A percentile compares a stretch with the other conserved stretches of the same genome.
Evolutionary conservation across 495 filamentous ascomycete species (phyloP).

Genomic region (Chlorociboria aeruginascens): DNA sequence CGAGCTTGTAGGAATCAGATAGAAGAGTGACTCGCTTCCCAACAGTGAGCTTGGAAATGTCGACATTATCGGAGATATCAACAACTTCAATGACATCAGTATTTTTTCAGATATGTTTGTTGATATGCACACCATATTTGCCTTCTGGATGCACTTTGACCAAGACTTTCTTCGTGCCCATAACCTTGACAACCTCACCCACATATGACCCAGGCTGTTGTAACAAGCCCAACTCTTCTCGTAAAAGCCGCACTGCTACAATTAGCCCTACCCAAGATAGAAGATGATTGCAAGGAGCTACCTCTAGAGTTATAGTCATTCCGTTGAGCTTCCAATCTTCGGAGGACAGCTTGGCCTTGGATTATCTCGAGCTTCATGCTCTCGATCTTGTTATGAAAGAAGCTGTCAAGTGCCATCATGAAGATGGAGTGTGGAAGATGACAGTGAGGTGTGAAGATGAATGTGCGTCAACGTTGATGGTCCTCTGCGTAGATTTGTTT

Average conservation of each 20-base stretch:
- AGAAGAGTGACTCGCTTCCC: conserved; percentile 96
- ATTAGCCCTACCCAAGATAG: conserved; percentile 5
- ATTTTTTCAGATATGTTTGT: neutral
- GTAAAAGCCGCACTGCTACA: conserved; percentile 62
- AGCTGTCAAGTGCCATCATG: conserved; percentile 96
- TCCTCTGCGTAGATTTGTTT: no score
- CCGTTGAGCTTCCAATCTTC: conserved; percentile 90
- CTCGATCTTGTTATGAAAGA: conserved; percentile 99
- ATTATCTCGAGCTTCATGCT: conserved; percentile 99
- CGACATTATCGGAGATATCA: conserved; percentile 88
- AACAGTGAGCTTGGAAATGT: conserved; percentile 88
- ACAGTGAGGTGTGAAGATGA: neutral
- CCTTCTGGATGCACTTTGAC: conserved; percentile 99
- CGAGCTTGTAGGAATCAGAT: conserved; percentile 93
- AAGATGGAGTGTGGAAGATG: conserved; percentile 6
- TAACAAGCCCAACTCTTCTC: conserved; percentile 90
- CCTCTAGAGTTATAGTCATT: conserved; percentile 97
- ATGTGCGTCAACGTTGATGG: neutral
- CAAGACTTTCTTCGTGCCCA: conserved; percentile 98
- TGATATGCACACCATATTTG: conserved; percentile 76
- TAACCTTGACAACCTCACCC: conserved; percentile 97
- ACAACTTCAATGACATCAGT: conserved; percentile 51
- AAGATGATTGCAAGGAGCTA: conserved; percentile 4
- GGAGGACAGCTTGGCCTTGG: conserved; percentile 88
- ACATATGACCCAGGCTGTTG: conserved; percentile 98